These are phyloP conservation scores for Physaria fendleri DNA, from an alignment of 345 rosid species.

Conservation along the genomic window DNA sequence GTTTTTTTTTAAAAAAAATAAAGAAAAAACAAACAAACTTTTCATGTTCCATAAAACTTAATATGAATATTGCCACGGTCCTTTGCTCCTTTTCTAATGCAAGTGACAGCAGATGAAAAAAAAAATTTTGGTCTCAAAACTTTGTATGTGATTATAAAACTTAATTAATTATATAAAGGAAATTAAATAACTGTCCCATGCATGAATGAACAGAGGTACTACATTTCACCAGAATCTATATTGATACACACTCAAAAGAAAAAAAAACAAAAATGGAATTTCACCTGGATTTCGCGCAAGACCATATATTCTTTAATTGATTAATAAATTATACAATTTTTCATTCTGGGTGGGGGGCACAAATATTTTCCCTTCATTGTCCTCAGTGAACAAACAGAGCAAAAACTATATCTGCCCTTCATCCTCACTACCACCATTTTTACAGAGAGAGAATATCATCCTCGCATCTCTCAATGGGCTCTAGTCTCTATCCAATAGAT, in stretches of 20 bases:
- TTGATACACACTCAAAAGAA: too few species aligned
- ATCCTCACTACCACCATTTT: too few species aligned
- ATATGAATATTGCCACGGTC: neutral
- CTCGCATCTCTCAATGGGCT: too few species aligned
- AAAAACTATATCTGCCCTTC: too few species aligned
- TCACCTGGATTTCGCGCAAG: slow-evolving; percentile 2
- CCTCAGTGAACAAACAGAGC: too few species aligned
- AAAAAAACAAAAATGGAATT: too few species aligned
- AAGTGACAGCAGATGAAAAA: neutral
- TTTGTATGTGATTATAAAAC: neutral
- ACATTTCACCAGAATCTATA: slow-evolving; percentile 2
- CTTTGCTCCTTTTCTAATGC: neutral
- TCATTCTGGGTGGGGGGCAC: too few species aligned
- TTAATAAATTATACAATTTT: neutral
- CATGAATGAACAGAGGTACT: neutral
- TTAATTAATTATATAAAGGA: neutral
- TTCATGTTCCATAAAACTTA: neutral
- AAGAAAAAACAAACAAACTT: too few species aligned
- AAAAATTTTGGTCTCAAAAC: neutral
- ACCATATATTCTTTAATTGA: neutral
- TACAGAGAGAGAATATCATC: too few species aligned
- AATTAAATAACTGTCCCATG: neutral
- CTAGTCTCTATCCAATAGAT: too few species aligned
- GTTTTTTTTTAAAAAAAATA: too few species aligned
- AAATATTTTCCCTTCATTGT: too few species aligned